Conservation (phyloP, 805 yeast genomes). For the Scheffersomyces stipitis region DNA sequence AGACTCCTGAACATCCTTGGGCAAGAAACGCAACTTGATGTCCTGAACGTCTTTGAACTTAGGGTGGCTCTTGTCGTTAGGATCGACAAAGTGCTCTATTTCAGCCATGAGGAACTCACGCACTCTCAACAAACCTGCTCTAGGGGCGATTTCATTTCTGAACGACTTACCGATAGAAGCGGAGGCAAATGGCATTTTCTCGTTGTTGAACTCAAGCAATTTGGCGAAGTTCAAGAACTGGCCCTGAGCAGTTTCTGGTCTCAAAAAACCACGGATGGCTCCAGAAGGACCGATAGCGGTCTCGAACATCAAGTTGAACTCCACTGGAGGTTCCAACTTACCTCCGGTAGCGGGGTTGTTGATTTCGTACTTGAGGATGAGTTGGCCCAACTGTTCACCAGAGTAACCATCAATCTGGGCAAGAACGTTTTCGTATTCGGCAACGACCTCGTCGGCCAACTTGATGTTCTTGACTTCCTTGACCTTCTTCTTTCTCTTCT, state of each 20-base stretch:
- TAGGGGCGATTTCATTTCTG: slow-evolving; percentile 98
- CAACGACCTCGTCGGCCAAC: slow-evolving; percentile 75
- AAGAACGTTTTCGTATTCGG: slow-evolving; percentile 80
- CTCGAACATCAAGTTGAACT: slow-evolving; percentile 98
- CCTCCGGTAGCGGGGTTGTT: slow-evolving; percentile 91
- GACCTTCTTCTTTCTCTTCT: slow-evolving; percentile 74
- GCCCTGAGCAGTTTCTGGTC: slow-evolving; percentile 99
- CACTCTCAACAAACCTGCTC: slow-evolving; percentile 95
- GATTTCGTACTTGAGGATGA: slow-evolving; percentile 79
- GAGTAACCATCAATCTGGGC: slow-evolving; percentile 96
- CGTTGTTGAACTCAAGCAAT: slow-evolving; percentile 90
- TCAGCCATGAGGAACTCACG: slow-evolving; percentile 99
- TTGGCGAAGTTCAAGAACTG: slow-evolving; percentile 95
- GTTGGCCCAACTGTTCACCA: slow-evolving; percentile 87
- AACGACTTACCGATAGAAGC: slow-evolving; percentile 98
- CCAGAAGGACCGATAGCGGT: slow-evolving; percentile 99
- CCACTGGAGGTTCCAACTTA: slow-evolving; percentile 82
- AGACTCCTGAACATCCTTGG: slow-evolving; percentile 82
- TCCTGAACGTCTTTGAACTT: slow-evolving; percentile 76
- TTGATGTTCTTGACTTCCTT: slow-evolving; percentile 94
- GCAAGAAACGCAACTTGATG: slow-evolving; percentile 71
- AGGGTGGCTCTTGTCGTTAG: slow-evolving; percentile 78
- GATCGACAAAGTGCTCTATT: slow-evolving; percentile 98
- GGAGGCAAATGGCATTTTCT: slow-evolving; percentile 98
- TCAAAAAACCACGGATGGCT: slow-evolving; percentile 86